These are phyloP conservation scores for Fusarium transvaalense DNA, from an alignment of 2,329 filamentous ascomycete genomes.

Conservation along the genomic window DNA sequence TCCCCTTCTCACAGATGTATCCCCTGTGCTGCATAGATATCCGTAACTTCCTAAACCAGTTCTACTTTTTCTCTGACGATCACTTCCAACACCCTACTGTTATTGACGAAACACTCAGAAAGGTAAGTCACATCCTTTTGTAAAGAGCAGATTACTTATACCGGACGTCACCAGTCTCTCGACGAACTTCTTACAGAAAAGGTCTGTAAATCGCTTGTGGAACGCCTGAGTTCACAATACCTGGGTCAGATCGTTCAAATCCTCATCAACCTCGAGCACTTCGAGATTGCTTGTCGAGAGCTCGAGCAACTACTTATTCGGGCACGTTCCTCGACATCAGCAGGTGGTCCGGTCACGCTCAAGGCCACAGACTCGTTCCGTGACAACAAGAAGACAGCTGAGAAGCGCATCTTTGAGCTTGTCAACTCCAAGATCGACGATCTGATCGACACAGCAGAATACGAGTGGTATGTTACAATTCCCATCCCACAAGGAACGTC, in stretches of 20 bases:
- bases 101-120: constrained; percentile 90
- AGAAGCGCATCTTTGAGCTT: constrained; percentile 97
- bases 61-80: constrained; percentile 97
- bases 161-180: constrained; percentile 73
- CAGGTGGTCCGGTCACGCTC: constrained; percentile 82
- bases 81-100: constrained; percentile 91
- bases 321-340: constrained; percentile 84
- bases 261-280: constrained; percentile 96
- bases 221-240: constrained; percentile 91
- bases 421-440: constrained; percentile 99
- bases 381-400: constrained; percentile 92
- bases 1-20: constrained; percentile 99
- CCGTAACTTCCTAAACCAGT: constrained; percentile 96
- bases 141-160: not conserved
- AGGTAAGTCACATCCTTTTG: constrained; percentile 59
- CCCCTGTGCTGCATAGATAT: constrained; percentile 98
- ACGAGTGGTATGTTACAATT: constrained; percentile 77
- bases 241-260: constrained; percentile 98
- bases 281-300: constrained; percentile 91
- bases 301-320: constrained; percentile 88
- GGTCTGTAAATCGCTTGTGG: constrained; percentile 90
- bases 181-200: constrained; percentile 94
- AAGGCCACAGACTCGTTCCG: constrained; percentile 88
- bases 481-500: constrained; percentile 3
- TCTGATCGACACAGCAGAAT: constrained; percentile 95